Evolutionary conservation across 1,284 basidiomycete species (phyloP), one percentile per base, ranked within the genome.

Genomic region (Gymnopus androsaceus): DNA sequence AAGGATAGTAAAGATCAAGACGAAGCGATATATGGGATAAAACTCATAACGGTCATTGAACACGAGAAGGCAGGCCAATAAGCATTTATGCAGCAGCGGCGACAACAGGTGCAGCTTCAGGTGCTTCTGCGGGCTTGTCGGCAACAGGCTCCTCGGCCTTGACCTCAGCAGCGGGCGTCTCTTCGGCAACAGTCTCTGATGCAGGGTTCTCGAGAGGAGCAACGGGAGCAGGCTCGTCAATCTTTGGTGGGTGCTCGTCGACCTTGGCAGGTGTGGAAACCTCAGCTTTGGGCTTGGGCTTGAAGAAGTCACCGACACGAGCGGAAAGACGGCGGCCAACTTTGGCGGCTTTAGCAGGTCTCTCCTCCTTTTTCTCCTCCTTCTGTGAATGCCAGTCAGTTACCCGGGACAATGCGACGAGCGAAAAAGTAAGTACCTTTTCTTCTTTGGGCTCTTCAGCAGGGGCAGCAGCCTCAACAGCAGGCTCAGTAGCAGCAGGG

Each of bases 301-400:
- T 92, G 81, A 94, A 92, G 73, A 92, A 80, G 56, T 87, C 87
- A 53, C 80, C 80, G 31, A 92, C 84, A 30, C 88, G 88, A 30
- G 85, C 79, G 42, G 90, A 92, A 60, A 92, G 73, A 61, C 90
- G 88, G 61, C 90, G 88, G 57, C 81, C 73, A 59, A 90, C 83
- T 71, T 91, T 92, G 57, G 72, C 68, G 38, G 70, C 66, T 60
- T 68, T 46, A 25, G 59, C 38, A 47, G 72, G 75, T 63, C 73
- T 78, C 54, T 65, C 71, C 49, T 69, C 66, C 61, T 75, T 71
- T 57, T 75, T 67, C 59, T 77, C 74, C 56, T 84, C 81, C 66
- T 84, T 77, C 69, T 81, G 54, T 28, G 17, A 42, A n/a, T n/a
- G n/a, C n/a, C n/a, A n/a, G n/a, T n/a, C n/a, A n/a, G n/a, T n/a